Conservation (phyloP, 768 basidiomycete genomes). For the Pleurotus giganteus region DNA sequence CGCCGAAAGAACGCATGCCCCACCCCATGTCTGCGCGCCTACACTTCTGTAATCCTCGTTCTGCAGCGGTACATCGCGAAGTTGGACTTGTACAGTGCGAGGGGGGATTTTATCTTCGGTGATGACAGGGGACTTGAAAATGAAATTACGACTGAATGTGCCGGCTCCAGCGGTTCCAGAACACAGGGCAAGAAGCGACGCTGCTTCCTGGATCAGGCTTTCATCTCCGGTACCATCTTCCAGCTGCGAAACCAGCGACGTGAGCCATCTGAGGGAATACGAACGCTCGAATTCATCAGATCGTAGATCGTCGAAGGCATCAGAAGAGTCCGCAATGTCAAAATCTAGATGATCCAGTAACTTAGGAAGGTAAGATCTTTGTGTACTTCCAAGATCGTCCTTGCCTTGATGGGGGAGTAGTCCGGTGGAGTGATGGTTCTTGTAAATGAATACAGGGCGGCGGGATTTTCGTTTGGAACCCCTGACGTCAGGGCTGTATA, state of each 20-base stretch:
- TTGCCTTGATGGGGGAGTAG: neutral
- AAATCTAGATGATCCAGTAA: neutral
- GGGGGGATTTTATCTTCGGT: neutral
- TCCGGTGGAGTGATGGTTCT: neutral
- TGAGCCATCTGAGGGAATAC: conserved; percentile 74
- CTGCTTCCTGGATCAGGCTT: conserved; percentile 47
- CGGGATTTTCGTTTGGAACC: conserved; percentile 34
- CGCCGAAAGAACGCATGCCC: conserved; percentile 77
- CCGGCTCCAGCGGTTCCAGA: conserved; percentile 67
- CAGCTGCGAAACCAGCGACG: conserved; percentile 50
- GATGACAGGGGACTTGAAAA: conserved; percentile 31
- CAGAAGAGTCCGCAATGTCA: conserved; percentile 5
- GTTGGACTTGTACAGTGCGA: conserved; percentile 32
- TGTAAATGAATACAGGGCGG: neutral
- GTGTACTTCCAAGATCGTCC: neutral
- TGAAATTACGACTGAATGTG: conserved; percentile 48
- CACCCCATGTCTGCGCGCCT: conserved; percentile 89
- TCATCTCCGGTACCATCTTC: conserved; percentile 20
- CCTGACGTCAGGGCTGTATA: conserved; percentile 64
- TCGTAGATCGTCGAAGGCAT: conserved; percentile 32
- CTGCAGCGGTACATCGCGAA: conserved; percentile 70
- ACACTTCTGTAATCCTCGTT: conserved; percentile 70
- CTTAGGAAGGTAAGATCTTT: neutral
- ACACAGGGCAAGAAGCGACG: conserved; percentile 61
- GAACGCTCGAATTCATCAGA: conserved; percentile 68